phyloP scores from a whole-genome alignment of 23 red algal species.

The Gracilariopsis chorda region DNA sequence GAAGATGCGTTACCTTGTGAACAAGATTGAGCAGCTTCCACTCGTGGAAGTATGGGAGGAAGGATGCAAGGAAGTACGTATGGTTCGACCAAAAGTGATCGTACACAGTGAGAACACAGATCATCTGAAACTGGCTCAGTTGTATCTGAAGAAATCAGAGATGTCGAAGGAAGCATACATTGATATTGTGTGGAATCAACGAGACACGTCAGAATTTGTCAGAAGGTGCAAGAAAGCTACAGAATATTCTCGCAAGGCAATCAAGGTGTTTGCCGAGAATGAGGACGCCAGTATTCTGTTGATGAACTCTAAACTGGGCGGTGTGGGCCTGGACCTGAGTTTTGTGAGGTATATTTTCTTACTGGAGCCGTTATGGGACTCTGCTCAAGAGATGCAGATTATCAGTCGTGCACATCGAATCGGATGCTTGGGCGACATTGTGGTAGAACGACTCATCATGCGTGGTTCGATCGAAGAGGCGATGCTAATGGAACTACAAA shows the following conservation, averaged over 20 bases:
- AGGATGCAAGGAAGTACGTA: background rate
- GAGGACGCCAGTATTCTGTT: conserved; percentile 25
- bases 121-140: conserved; percentile 54
- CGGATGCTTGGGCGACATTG: conserved; percentile 65
- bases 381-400: conserved; percentile 82
- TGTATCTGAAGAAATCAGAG: conserved; percentile 29
- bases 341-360: conserved; percentile 86
- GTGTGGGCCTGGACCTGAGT: conserved; percentile 84
- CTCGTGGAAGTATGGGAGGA: background rate
- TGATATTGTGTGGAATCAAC: conserved; percentile 25
- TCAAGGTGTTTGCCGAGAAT: conserved; percentile 21
- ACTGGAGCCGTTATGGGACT: conserved; percentile 92
- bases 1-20: conserved; percentile 80
- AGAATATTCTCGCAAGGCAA: conserved; percentile 26
- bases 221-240: background rate
- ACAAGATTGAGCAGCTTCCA: conserved; percentile 52
- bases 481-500: conserved; percentile 30
- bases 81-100: conserved; percentile 73
- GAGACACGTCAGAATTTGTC: background rate
- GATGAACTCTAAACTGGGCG: conserved; percentile 44
- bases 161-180: conserved; percentile 23
- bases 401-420: conserved; percentile 95
- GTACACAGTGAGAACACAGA: conserved; percentile 70
- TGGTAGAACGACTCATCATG: conserved; percentile 89
- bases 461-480: conserved; percentile 76